Evolutionary conservation across 768 basidiomycete genomes (phyloP).

Genomic region (Naganishia kalamii): DNA sequence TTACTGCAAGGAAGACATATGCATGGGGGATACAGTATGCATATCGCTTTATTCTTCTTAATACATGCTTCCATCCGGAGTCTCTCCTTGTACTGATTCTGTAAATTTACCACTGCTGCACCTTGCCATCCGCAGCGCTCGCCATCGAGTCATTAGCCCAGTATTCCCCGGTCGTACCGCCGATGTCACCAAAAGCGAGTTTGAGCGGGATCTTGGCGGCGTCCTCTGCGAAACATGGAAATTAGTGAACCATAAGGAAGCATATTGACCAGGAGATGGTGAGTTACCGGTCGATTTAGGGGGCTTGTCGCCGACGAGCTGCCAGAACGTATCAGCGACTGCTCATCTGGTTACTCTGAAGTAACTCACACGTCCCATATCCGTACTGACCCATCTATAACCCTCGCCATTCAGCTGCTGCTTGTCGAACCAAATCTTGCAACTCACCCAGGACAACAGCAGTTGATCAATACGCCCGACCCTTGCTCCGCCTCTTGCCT

Average conservation of each 20-base stretch:
- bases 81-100: neutral
- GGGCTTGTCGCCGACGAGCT: conserved; percentile 14
- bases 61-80: neutral
- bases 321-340: neutral
- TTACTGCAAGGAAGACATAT: neutral
- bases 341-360: too few species aligned
- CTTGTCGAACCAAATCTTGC: neutral
- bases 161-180: conserved; percentile 14
- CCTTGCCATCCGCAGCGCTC: conserved; percentile 6
- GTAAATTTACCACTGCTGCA: conserved; percentile 14
- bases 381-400: conserved; percentile 18
- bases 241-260: neutral
- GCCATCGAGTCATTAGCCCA: conserved; percentile 19
- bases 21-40: neutral
- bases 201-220: conserved; percentile 18
- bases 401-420: neutral
- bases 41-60: too few species aligned
- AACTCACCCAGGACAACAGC: conserved; percentile 23
- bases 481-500: neutral
- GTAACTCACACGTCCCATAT: conserved; percentile 18
- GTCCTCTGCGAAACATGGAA: neutral
- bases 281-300: conserved; percentile 16
- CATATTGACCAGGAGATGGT: neutral
- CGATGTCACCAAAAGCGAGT: conserved; percentile 13
- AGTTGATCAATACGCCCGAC: conserved; percentile 13